Evolutionary conservation across 2,329 filamentous ascomycete species (phyloP), one percentile per base, ranked within the genome.

Genomic region (Colletotrichum sp.): DNA sequence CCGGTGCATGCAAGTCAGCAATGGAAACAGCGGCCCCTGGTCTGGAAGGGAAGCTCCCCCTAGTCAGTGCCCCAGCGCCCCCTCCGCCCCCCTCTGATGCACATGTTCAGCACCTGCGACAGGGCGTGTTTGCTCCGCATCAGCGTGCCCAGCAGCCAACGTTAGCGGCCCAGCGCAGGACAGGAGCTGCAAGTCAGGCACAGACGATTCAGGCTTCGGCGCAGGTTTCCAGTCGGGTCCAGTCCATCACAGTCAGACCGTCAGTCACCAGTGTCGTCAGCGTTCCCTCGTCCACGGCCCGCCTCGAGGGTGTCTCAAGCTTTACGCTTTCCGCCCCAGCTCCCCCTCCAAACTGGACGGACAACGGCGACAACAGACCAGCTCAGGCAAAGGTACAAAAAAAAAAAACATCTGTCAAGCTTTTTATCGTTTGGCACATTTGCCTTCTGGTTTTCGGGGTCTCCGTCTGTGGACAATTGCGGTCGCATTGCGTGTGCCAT

Each of bases 71-170:
- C 65, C 65, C 65, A 67, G 65, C 65, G 52, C 32, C 66, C 66
- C 65, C 52, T 68, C 52, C 59, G 66, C 66, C 52, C 66, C 66
- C 48, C 52, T 68, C 32, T 68, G 66, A 59, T 68, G 52, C 67
- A 34, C 32, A n/a, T 52, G 28, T 28, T 24, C 67, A 71, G 55
- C 36, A 73, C 71, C 21, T 73, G 67, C 30, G 61, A 71, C 72
- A 73, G 61, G 73, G 36, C 64, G 39, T 68, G n/a, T 72, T 59
- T 64, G 70, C 73, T 75, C 73, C 73, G 70, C 70, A 63, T 30
- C 64, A 73, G 73, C 69, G 28, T 73, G 43, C 10, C 10, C 43
- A 52, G 43, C 10, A 21, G 43, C 43, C n/a, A 52, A 21, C 43
- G n/a, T 21, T 21, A 69, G 72, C 57, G 52, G 59, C 32, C 55